phyloP scores from a whole-genome alignment of 306 rosid species.

The Rosa multiflora region DNA sequence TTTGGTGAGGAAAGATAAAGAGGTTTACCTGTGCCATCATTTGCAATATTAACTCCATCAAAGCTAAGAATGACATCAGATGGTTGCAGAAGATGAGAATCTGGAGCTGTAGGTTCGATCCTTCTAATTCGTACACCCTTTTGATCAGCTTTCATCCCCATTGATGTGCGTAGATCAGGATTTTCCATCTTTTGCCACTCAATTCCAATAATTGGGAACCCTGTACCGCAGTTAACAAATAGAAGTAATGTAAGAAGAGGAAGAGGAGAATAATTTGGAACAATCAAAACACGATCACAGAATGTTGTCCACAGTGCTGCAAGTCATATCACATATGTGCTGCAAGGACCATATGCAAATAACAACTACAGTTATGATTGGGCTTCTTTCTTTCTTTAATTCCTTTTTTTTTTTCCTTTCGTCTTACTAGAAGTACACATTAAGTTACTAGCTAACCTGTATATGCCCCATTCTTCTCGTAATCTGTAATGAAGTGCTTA shows the following conservation, averaged over 20 bases:
- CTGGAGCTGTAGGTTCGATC: constrained; percentile 82
- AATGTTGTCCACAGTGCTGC: background rate
- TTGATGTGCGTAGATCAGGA: constrained; percentile 66
- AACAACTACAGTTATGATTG: background rate
- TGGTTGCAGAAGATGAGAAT: constrained; percentile 58
- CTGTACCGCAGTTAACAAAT: constrained; percentile 29
- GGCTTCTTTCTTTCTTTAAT: constrained; percentile 8
- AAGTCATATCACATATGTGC: background rate
- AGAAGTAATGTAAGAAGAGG: constrained; percentile 1
- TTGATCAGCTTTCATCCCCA: constrained; percentile 68
- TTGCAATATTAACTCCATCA: constrained; percentile 73
- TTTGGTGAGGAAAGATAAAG: background rate
- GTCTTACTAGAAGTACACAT: background rate
- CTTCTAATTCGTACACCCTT: constrained; percentile 87
- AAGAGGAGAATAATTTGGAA: background rate
- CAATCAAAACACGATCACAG: background rate
- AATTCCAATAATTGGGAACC: constrained; percentile 75
- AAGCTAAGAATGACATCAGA: constrained; percentile 85
- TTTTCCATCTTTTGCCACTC: constrained; percentile 97
- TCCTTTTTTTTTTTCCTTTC: background rate
- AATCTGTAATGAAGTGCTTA: constrained; percentile 74
- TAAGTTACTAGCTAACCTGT: constrained; percentile 46
- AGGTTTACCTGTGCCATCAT: constrained; percentile 73
- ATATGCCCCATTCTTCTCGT: constrained; percentile 72
- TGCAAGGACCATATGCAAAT: constrained; percentile 1